Base-by-base conservation (phyloP, 371 early-diverging fungal genomes). In the Haplosporangium sp. region DNA sequence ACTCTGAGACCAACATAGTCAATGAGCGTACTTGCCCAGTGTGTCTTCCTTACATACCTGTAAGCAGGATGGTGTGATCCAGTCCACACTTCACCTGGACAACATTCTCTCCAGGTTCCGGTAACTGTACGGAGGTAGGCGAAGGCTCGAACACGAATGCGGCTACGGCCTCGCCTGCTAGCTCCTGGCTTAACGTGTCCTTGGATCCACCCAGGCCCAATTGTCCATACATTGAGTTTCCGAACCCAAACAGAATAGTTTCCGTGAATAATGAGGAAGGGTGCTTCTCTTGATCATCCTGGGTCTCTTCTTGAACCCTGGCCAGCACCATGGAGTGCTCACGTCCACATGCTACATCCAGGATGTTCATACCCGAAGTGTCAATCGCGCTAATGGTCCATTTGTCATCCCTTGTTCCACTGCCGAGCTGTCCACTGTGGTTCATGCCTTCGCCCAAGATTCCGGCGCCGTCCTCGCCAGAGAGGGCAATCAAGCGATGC, bases 31-130 rank as follows among this genome's bases (percentile, higher is more conserved):
- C 21, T n/a, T 16, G 6, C 5, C 6, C 6, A 16, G 2, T 38
- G 45, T 6, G 5, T 1, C 6, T 7, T 14, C 1, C 0, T 7
- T 38, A 29, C 16, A 29, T 83, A 86, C 86, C 83, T 62, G 92
- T 91, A 13, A 85, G 82, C 5, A 94, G 63, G 11, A 92, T 80
- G 18, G 91, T 89, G 63, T 93, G 88, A 75, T 94, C 94, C 61
- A 94, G 65, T 47, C 94, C 94, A 73, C 92, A 91, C n/a, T 82
- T 83, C 41, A 93, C 85, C 37, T 86, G 83, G 6, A 72, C 68
- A 13, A 91, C 84, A n/a, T 64, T 58, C 41, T 84, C 86, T 37
- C 54, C 64, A 1, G 69, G 62, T 10, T 59, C 74, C 37, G 75
- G 68, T 1, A 74, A 42, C 23, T 77, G 46, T 6, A 80, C 55